Percentiles rank a stretch among this genome's conserved stretches.
Evolutionary conservation across 768 basidiomycete species (phyloP).

Genomic region (Hebeloma cylindrosporum): DNA sequence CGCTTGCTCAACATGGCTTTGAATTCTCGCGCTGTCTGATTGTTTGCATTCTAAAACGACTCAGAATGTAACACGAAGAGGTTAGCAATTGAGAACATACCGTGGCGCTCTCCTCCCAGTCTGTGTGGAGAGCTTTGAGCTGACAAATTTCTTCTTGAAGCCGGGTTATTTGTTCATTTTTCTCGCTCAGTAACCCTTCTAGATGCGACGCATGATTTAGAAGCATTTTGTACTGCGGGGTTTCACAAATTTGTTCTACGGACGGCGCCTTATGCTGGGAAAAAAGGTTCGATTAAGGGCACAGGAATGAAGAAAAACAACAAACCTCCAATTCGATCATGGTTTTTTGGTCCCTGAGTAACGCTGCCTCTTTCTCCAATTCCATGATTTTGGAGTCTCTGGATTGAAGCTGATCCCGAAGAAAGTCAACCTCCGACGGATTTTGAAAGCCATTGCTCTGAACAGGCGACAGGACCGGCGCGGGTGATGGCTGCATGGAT

Average conservation of each 20-base stretch:
- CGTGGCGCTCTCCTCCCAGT: conserved; percentile 45
- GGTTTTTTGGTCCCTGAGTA: conserved; percentile 46
- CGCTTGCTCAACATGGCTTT: conserved; percentile 59
- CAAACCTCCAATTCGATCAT: conserved; percentile 47
- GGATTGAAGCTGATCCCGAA: conserved; percentile 41
- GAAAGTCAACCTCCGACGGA: conserved; percentile 34
- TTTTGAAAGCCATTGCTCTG: conserved; percentile 41
- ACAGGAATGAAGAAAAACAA: neutral
- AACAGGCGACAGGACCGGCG: conserved; percentile 26
- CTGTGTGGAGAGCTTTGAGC: conserved; percentile 39
- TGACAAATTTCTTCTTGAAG: conserved; percentile 46
- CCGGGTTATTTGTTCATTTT: conserved; percentile 35
- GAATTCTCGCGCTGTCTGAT: conserved; percentile 61
- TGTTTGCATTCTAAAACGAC: conserved; percentile 34
- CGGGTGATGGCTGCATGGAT: conserved; percentile 38
- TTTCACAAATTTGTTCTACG: conserved; percentile 46
- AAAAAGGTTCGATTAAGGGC: conserved; percentile 1
- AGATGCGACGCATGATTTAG: conserved; percentile 52
- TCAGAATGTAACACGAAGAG: conserved; percentile 5
- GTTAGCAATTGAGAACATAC: conserved; percentile 31
- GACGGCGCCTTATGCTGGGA: conserved; percentile 42
- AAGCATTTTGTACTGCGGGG: conserved; percentile 55
- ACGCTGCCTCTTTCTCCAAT: conserved; percentile 45
- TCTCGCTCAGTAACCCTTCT: conserved; percentile 42
- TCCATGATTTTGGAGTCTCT: conserved; percentile 48